Conservation (phyloP, 345 rosid species). For the Noccaea bulbosa region DNA sequence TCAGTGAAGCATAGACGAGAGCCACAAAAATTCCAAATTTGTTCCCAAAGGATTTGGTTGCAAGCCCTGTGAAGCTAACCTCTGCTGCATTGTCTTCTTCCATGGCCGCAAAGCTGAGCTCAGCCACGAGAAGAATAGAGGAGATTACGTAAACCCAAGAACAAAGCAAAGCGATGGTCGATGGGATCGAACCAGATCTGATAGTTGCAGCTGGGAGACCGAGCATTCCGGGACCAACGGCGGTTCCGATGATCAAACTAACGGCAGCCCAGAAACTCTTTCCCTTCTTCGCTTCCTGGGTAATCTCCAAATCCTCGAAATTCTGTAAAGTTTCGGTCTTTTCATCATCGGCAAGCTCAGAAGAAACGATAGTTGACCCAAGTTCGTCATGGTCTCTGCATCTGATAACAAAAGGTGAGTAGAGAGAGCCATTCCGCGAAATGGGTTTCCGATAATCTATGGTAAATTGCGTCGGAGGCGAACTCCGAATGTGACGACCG, state of each 20-base stretch:
- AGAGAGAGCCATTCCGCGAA: slow-evolving; percentile 9
- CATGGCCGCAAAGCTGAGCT: slow-evolving; percentile 88
- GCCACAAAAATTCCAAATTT: slow-evolving; percentile 76
- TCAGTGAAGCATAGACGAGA: slow-evolving; percentile 74
- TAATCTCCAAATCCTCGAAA: slow-evolving; percentile 17
- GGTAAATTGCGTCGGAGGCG: slow-evolving; percentile 5
- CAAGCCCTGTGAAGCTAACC: slow-evolving; percentile 88
- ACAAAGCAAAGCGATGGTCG: slow-evolving; percentile 62
- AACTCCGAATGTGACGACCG: neutral
- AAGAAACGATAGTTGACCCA: slow-evolving; percentile 29
- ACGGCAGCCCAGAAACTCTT: slow-evolving; percentile 95
- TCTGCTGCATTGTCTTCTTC: slow-evolving; percentile 75
- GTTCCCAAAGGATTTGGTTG: slow-evolving; percentile 74
- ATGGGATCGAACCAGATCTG: slow-evolving; percentile 76
- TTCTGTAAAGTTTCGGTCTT: slow-evolving; percentile 30
- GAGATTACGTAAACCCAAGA: slow-evolving; percentile 88
- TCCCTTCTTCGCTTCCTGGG: slow-evolving; percentile 36
- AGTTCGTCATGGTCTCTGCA: slow-evolving; percentile 34
- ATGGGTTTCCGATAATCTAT: slow-evolving; percentile 4
- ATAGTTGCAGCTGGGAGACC: slow-evolving; percentile 86
- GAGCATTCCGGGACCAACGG: slow-evolving; percentile 94
- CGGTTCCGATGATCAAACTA: slow-evolving; percentile 84
- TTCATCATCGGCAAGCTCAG: slow-evolving; percentile 24
- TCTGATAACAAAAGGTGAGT: slow-evolving; percentile 29
- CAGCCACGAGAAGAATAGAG: slow-evolving; percentile 84